Percentiles rank a stretch among this genome's conserved stretches.
These are phyloP conservation scores for Phaeoacremonium minimum DNA, from an alignment of 2,329 filamentous ascomycete species.

Conservation along the genomic window DNA sequence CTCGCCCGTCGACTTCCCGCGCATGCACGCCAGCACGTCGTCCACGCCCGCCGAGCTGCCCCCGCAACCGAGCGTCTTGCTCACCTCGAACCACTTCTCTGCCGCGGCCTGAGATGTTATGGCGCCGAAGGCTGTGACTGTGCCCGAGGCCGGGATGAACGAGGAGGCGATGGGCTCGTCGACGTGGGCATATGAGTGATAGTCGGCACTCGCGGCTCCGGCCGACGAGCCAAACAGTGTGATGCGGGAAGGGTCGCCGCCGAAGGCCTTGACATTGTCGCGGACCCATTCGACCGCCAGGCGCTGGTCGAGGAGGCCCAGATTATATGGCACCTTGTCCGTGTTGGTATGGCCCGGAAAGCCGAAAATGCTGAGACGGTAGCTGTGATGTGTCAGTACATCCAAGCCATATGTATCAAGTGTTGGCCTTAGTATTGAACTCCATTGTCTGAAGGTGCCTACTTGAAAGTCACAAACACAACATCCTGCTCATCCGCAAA, in stretches of 20 bases:
- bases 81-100: slow-evolving; percentile 2
- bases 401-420: no score
- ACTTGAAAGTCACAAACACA: slow-evolving; percentile 4
- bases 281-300: slow-evolving; percentile 6
- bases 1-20: background rate
- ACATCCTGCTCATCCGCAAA: slow-evolving; percentile 5
- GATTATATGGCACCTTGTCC: slow-evolving; percentile 1
- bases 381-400: slow-evolving; percentile 1
- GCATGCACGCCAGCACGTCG: slow-evolving; percentile 3
- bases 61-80: slow-evolving; percentile 2
- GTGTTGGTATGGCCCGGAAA: slow-evolving; percentile 3
- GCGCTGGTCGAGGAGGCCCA: slow-evolving; percentile 6
- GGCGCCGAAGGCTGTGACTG: background rate
- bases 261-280: slow-evolving; percentile 5
- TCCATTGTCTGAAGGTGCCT: no score
- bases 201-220: background rate
- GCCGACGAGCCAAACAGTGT: slow-evolving; percentile 4
- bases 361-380: slow-evolving; percentile 3
- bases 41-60: slow-evolving; percentile 2
- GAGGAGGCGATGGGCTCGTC: slow-evolving; percentile 4
- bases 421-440: no score
- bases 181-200: slow-evolving; percentile 3
- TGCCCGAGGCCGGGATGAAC: slow-evolving; percentile 4
- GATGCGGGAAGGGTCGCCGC: slow-evolving; percentile 3
- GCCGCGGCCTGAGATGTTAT: background rate